Conservation (phyloP, 2,329 filamentous ascomycete genomes). For the Colletotrichum tabaci region DNA sequence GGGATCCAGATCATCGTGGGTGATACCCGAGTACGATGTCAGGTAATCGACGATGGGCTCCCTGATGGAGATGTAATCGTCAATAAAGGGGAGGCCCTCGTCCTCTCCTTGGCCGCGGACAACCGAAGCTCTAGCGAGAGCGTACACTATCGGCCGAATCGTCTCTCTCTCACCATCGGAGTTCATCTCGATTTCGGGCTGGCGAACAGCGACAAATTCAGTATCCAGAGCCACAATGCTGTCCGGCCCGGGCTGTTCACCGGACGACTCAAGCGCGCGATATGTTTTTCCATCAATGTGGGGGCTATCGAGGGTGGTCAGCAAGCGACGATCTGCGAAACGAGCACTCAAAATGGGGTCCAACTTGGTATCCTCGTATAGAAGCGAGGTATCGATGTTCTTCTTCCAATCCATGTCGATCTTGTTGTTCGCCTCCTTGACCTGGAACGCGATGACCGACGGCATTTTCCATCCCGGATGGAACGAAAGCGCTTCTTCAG, state of each 20-base stretch:
- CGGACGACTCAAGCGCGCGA: conserved; percentile 67
- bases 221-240: conserved; percentile 93
- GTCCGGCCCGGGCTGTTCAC: conserved; percentile 78
- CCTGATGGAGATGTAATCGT: conserved; percentile 94
- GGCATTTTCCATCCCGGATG: conserved; percentile 94
- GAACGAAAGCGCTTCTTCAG: conserved; percentile 90
- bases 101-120: conserved; percentile 83
- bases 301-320: conserved; percentile 53
- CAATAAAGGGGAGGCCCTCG: conserved; percentile 91
- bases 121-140: conserved; percentile 93
- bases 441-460: conserved; percentile 88
- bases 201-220: conserved; percentile 93
- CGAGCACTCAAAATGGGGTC: conserved; percentile 43
- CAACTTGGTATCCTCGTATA: conserved; percentile 80
- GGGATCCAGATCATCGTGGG: conserved; percentile 86
- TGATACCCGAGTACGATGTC: conserved; percentile 94
- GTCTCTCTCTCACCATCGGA: conserved; percentile 94
- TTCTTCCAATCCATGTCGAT: conserved; percentile 91
- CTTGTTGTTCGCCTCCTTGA: conserved; percentile 83
- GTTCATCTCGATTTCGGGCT: conserved; percentile 96
- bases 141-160: conserved; percentile 90
- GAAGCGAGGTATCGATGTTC: conserved; percentile 84
- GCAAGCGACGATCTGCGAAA: conserved; percentile 12
- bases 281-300: conserved; percentile 69
- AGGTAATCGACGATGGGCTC: conserved; percentile 96